These are phyloP conservation scores for Trichopus zeylanicus DNA, from an alignment of 116 monocot species.

Conservation along the genomic window DNA sequence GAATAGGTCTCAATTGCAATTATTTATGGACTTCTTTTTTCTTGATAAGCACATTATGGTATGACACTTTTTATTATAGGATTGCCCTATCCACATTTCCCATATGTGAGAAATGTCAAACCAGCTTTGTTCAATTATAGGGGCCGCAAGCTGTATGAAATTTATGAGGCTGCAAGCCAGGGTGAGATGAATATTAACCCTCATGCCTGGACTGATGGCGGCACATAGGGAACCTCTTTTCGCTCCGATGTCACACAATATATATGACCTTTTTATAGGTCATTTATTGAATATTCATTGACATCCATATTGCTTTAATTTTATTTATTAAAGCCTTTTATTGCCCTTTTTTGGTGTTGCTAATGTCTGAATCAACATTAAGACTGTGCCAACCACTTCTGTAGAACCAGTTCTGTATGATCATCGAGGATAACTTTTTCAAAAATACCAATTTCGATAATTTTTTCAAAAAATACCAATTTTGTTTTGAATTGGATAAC, in stretches of 20 bases:
- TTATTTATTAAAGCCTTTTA: neutral
- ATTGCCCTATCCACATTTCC: conserved; percentile 25
- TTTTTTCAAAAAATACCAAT: no score
- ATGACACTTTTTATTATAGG: conserved; percentile 23
- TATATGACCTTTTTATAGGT: no score
- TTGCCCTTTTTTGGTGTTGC: neutral
- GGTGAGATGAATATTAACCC: conserved; percentile 41
- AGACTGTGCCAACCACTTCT: conserved; percentile 18
- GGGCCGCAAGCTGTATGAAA: conserved; percentile 31
- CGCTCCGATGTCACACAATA: conserved; percentile 26
- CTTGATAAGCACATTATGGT: neutral
- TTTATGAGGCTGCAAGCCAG: conserved; percentile 40
- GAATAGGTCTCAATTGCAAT: no score
- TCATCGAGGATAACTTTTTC: conserved; percentile 23
- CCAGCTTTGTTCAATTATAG: conserved; percentile 41
- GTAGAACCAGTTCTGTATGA: conserved; percentile 26
- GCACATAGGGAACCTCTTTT: conserved; percentile 23
- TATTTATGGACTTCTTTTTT: neutral
- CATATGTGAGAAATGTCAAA: conserved; percentile 36
- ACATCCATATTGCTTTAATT: neutral
- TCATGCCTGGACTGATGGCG: conserved; percentile 40
- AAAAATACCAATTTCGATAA: no score
- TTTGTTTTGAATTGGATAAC: no score
- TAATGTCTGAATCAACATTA: conserved; percentile 26
- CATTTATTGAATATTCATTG: neutral